phyloP scores from a whole-genome alignment of 2,329 filamentous ascomycete species.

The Cercospora zeina region DNA sequence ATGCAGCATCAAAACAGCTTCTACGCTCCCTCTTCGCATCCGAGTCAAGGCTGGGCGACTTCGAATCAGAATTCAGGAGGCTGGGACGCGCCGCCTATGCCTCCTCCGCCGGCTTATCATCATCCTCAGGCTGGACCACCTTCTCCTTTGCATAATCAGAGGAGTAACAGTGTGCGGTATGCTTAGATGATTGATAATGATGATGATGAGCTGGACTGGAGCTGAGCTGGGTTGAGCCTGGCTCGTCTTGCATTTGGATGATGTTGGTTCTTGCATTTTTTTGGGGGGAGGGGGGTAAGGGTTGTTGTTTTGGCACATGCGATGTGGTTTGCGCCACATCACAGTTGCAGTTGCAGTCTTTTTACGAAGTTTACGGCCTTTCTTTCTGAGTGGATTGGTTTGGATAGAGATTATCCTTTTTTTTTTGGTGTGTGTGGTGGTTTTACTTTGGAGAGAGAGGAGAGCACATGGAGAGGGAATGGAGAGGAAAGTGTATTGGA shows the following conservation, averaged over 20 bases:
- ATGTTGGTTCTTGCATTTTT: not conserved
- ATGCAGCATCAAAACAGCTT: constrained; percentile 19
- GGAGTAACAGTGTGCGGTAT: constrained; percentile 28
- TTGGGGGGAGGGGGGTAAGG: too few relatives aligned
- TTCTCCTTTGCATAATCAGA: not conserved
- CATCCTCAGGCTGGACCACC: not conserved
- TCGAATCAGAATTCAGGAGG: constrained; percentile 16
- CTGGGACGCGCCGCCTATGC: constrained; percentile 26
- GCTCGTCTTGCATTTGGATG: not conserved
- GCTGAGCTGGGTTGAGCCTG: too few relatives aligned
- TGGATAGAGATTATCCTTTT: not conserved
- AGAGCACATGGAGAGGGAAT: too few relatives aligned
- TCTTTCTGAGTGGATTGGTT: not conserved
- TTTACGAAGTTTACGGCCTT: not conserved
- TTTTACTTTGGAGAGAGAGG: not conserved
- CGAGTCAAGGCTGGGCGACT: constrained; percentile 33
- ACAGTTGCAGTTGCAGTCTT: too few relatives aligned
- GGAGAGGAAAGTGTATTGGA: too few relatives aligned
- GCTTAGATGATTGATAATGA: constrained; percentile 27
- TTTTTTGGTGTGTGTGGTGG: not conserved
- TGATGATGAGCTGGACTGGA: too few relatives aligned
- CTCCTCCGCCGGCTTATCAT: constrained; percentile 30
- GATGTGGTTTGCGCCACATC: not conserved
- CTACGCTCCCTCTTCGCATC: constrained; percentile 21
- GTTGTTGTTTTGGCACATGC: not conserved